Conservation (phyloP, 305 asterid genomes). For the Striga hermonthica region DNA sequence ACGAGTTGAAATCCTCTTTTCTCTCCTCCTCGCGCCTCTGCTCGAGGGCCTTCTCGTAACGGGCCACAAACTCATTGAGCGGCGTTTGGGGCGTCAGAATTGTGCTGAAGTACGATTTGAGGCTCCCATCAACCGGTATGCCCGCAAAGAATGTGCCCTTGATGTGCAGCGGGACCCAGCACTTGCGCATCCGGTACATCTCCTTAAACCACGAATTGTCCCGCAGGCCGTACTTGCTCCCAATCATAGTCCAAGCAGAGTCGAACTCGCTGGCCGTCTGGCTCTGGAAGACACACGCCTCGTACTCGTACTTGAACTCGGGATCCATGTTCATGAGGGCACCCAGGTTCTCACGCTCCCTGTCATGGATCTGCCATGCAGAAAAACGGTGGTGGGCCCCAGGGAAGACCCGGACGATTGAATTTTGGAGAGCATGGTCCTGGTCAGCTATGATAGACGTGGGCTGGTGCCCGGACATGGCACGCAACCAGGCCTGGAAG, state of each 20-base stretch:
- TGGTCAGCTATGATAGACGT: slow-evolving; percentile 81
- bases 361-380: slow-evolving; percentile 66
- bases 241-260: slow-evolving; percentile 76
- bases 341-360: slow-evolving; percentile 72
- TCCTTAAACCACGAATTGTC: slow-evolving; percentile 77
- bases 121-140: slow-evolving; percentile 75
- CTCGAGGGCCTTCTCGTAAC: slow-evolving; percentile 81
- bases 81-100: slow-evolving; percentile 62
- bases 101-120: slow-evolving; percentile 65
- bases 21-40: slow-evolving; percentile 81
- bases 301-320: slow-evolving; percentile 80
- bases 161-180: slow-evolving; percentile 81
- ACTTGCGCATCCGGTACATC: slow-evolving; percentile 74
- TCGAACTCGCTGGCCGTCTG: slow-evolving; percentile 78
- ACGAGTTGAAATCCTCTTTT: slow-evolving; percentile 81
- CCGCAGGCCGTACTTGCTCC: slow-evolving; percentile 62
- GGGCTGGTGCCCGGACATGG: slow-evolving; percentile 80
- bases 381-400: slow-evolving; percentile 85
- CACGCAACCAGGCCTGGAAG: slow-evolving; percentile 69
- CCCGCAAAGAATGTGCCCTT: slow-evolving; percentile 88
- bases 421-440: slow-evolving; percentile 61
- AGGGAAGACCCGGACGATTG: slow-evolving; percentile 72
- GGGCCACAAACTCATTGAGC: slow-evolving; percentile 53
- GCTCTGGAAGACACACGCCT: slow-evolving; percentile 71
- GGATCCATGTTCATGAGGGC: slow-evolving; percentile 58